Evolutionary conservation across 257 asterid species (phyloP).

Genomic region (Solanum piurae): DNA sequence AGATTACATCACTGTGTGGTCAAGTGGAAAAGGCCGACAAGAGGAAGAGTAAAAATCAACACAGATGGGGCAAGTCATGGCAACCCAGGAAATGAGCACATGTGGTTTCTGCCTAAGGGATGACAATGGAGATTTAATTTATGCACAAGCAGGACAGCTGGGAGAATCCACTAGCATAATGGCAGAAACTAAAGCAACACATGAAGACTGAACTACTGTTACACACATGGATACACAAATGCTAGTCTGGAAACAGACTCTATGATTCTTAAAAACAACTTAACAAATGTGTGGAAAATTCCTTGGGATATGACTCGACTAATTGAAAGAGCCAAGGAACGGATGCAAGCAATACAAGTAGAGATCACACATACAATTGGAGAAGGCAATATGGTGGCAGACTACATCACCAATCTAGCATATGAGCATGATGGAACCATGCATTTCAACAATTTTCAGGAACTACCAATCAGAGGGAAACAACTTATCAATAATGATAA

Average conservation of each 20-base stretch:
- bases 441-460: not conserved
- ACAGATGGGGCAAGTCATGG: no score
- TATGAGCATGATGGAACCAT: not conserved
- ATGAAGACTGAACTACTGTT: not conserved
- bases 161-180: no score
- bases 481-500: not conserved
- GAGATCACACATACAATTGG: not conserved
- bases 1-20: no score
- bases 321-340: not conserved
- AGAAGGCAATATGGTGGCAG: not conserved
- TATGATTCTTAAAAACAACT: no score
- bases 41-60: no score
- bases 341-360: not conserved
- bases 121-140: no score
- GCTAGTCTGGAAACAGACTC: no score
- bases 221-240: not conserved
- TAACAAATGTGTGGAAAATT: not conserved
- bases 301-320: not conserved
- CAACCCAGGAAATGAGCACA: no score
- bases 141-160: no score
- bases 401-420: not conserved
- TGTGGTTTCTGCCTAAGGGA: no score
- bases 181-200: no score
- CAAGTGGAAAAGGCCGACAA: no score
- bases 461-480: not conserved